Evolutionary conservation across 2,329 filamentous ascomycete genomes (phyloP).

Genomic region (Fusarium tjaetaba): DNA sequence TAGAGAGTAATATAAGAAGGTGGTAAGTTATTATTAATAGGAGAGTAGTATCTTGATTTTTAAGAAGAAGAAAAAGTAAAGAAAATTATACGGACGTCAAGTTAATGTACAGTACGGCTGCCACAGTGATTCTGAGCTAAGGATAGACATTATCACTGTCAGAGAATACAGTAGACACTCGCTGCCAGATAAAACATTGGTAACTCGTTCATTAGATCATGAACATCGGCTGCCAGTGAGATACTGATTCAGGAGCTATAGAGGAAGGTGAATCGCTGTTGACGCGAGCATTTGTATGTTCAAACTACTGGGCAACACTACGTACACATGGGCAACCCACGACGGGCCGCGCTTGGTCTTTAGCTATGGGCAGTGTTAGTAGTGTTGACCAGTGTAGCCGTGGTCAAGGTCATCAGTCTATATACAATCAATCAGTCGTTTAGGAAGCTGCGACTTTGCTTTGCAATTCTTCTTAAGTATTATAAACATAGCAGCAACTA

Average conservation of each 20-base stretch:
- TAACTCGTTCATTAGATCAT: neutral
- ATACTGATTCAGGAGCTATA: neutral
- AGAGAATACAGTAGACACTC: neutral
- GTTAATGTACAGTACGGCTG: neutral
- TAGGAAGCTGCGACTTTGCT: neutral
- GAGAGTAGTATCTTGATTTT: neutral
- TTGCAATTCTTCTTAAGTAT: neutral
- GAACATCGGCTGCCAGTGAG: neutral
- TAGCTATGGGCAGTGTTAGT: neutral
- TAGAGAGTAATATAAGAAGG: neutral
- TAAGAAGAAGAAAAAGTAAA: neutral
- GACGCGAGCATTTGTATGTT: neutral
- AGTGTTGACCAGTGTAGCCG: neutral
- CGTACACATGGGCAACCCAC: neutral
- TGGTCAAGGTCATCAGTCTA: neutral
- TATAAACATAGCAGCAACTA: too few relatives aligned
- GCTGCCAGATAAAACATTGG: neutral
- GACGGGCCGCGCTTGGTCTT: neutral
- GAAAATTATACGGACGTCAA: neutral
- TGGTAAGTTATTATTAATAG: rapidly evolving
- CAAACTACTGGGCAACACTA: neutral
- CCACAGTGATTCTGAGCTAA: neutral
- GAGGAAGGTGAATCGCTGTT: neutral
- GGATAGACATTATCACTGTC: neutral
- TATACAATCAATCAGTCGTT: neutral